Percentiles rank a stretch among this genome's conserved stretches.
Conservation (phyloP, 1,139 yeast species). For the Wickerhamomyces sp. region DNA sequence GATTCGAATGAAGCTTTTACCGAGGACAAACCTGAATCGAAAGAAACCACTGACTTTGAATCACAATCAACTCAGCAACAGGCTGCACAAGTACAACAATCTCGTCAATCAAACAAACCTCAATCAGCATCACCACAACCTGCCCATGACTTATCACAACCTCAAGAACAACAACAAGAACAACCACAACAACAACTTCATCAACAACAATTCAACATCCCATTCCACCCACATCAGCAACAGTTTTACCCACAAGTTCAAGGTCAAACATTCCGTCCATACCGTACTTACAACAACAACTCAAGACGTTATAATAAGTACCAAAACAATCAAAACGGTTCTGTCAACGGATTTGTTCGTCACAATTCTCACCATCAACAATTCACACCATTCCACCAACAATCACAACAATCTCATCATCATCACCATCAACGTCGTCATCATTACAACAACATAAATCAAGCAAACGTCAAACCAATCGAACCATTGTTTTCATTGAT, state of each 20-base stretch:
- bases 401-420: too few relatives aligned
- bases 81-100: slow-evolving; percentile 8
- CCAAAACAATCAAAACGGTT: slow-evolving; percentile 5
- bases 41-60: background rate
- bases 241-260: slow-evolving; percentile 11
- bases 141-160: slow-evolving; percentile 5
- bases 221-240: slow-evolving; percentile 13
- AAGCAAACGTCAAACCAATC: slow-evolving; percentile 13
- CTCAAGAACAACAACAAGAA: slow-evolving; percentile 8
- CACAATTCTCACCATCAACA: slow-evolving; percentile 5
- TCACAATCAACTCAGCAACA: slow-evolving; percentile 24
- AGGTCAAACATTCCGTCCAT: slow-evolving; percentile 9
- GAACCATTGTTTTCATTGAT: slow-evolving; percentile 21
- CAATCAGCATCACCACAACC: slow-evolving; percentile 5
- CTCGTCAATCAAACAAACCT: background rate
- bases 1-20: slow-evolving; percentile 1
- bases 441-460: slow-evolving; percentile 7
- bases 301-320: slow-evolving; percentile 17
- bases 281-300: slow-evolving; percentile 18
- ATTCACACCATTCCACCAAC: slow-evolving; percentile 20
- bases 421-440: slow-evolving; percentile 10
- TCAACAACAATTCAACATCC: slow-evolving; percentile 4
- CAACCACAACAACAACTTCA: slow-evolving; percentile 14
- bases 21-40: slow-evolving; percentile 2
- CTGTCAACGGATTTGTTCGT: slow-evolving; percentile 5